phyloP scores from a whole-genome alignment of 2,329 filamentous ascomycete species.

The Colletotrichum brevisporum region DNA sequence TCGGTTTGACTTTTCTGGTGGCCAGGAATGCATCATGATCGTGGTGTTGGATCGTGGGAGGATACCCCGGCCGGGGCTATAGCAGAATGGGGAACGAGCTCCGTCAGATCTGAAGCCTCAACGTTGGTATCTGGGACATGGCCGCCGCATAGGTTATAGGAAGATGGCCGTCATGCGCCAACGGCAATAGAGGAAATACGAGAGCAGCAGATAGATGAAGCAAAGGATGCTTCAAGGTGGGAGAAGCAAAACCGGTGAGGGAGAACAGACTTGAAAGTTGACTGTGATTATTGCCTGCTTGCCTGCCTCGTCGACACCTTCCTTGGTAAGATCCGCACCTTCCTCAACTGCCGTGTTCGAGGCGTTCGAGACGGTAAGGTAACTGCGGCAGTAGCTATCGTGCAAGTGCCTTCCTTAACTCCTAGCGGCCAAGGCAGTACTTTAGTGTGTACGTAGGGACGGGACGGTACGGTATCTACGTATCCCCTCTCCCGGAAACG shows the following conservation, averaged over 20 bases:
- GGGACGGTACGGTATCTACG: no score
- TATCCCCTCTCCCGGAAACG: not conserved
- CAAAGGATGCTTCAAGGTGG: slow-evolving; percentile 5
- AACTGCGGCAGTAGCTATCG: no score
- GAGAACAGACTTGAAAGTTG: not conserved
- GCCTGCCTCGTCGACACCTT: no score
- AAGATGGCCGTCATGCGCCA: slow-evolving; percentile 1
- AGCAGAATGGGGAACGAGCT: slow-evolving; percentile 22
- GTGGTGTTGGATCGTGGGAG: slow-evolving; percentile 9
- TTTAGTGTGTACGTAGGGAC: no score
- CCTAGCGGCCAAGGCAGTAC: not conserved
- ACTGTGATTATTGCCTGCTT: no score
- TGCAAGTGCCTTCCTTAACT: no score
- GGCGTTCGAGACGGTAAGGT: no score
- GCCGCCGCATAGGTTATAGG: no score
- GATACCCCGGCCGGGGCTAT: slow-evolving; percentile 31
- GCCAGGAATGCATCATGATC: slow-evolving; percentile 5
- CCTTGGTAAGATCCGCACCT: no score
- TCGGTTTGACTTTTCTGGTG: slow-evolving; percentile 12
- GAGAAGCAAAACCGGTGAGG: slow-evolving; percentile 1
- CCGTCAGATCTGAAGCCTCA: slow-evolving; percentile 20
- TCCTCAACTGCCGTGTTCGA: no score
- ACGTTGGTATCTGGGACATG: not conserved
- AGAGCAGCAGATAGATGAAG: slow-evolving; percentile 9
- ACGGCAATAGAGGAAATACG: not conserved